Conservation (phyloP, 2,329 filamentous ascomycete species). For the Aspergillus chevalieri region DNA sequence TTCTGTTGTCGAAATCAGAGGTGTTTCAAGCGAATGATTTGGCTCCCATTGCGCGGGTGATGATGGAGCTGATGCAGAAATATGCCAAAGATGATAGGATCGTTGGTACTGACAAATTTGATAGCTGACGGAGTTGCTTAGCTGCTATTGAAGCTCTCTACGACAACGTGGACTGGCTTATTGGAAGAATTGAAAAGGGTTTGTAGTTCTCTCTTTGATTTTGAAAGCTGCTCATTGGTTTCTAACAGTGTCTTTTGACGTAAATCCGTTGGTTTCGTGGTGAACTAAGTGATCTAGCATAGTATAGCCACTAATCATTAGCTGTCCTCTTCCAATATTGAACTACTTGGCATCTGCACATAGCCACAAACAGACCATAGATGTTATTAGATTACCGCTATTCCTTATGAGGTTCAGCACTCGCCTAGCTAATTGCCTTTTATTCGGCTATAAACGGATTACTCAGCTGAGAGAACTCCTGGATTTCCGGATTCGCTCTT, state of each 20-base stretch:
- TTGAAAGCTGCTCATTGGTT: conserved; percentile 4
- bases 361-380: too few relatives aligned
- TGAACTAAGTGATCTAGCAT: conserved; percentile 11
- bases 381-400: too few relatives aligned
- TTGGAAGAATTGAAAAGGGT: conserved; percentile 13
- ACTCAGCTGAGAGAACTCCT: not conserved
- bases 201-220: conserved; percentile 1
- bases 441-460: not conserved
- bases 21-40: conserved; percentile 1
- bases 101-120: conserved; percentile 24
- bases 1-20: too few relatives aligned
- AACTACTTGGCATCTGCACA: too few relatives aligned
- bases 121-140: conserved; percentile 3
- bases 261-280: conserved; percentile 8
- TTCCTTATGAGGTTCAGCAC: too few relatives aligned
- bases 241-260: conserved; percentile 11
- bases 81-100: conserved; percentile 26
- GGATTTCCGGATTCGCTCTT: not conserved
- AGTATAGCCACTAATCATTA: too few relatives aligned
- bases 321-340: too few relatives aligned
- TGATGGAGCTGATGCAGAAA: conserved; percentile 19
- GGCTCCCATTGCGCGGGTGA: too few relatives aligned
- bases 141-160: conserved; percentile 8
- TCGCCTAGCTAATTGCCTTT: too few relatives aligned
- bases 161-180: conserved; percentile 8